phyloP scores from a whole-genome alignment of 2,329 filamentous ascomycete genomes.

The Dendryphion nanum region DNA sequence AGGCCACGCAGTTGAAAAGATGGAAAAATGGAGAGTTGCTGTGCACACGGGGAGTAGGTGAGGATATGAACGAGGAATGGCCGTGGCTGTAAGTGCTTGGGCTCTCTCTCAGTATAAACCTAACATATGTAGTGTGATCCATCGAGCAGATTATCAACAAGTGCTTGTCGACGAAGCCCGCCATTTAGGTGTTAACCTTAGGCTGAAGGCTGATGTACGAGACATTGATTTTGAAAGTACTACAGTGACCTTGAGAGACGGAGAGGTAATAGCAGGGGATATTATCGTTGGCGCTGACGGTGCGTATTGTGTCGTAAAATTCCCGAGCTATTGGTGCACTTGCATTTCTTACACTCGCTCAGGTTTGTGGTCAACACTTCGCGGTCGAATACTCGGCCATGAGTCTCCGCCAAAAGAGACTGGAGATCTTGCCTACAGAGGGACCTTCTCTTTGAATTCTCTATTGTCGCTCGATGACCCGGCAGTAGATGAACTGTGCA shows the following conservation, averaged over 20 bases:
- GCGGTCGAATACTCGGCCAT: constrained; percentile 32
- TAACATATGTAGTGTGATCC: constrained; percentile 8
- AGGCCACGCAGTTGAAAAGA: constrained; percentile 5
- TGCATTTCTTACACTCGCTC: too few relatives aligned
- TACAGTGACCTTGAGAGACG: constrained; percentile 5
- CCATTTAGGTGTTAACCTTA: constrained; percentile 6
- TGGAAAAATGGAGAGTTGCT: constrained; percentile 11
- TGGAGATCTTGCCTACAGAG: constrained; percentile 62
- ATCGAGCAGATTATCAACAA: constrained; percentile 14
- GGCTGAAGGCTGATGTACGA: constrained; percentile 7
- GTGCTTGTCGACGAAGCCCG: constrained; percentile 9
- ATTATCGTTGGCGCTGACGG: constrained; percentile 14
- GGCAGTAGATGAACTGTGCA: constrained; percentile 8
- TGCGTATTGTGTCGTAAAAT: not conserved
- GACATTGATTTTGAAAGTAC: constrained; percentile 9
- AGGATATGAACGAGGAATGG: constrained; percentile 7
- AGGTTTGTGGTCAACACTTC: constrained; percentile 12
- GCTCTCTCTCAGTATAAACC: not conserved
- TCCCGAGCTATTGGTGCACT: too few relatives aligned
- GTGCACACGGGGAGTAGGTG: constrained; percentile 8
- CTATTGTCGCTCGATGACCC: constrained; percentile 7
- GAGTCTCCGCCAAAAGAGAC: constrained; percentile 54
- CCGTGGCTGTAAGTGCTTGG: constrained; percentile 11
- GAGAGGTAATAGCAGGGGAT: constrained; percentile 8
- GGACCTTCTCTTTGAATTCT: constrained; percentile 7